Base-by-base conservation (phyloP, 768 basidiomycete species). In the Pleurotus platypus region DNA sequence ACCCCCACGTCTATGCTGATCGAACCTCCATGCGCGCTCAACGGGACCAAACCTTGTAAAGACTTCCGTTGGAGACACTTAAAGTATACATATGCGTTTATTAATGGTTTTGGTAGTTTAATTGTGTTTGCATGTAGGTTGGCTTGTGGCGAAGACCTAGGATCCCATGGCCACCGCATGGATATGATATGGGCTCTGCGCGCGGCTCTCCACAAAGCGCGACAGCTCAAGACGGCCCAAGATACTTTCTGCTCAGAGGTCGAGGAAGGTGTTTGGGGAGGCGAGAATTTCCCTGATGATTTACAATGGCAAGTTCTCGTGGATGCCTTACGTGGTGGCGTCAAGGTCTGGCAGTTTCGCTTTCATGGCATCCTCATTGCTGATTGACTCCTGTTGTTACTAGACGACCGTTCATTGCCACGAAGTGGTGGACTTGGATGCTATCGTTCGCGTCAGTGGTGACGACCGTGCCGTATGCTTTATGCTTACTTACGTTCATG, bases 261-360 rank as follows among this genome's bases (percentile, higher is more conserved):
- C 0, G 80, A 87, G 63, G 70, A 71, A 11, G 76, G 77, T 16
- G 54, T 75, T 11, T 79, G 77, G 78, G 65, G 80, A 61, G 54
- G 66, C 57, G 54, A 76, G 4, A 57, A 67, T 7, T 93, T 90
- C 70, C 93, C 94, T 1, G 86, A 90, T 45, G 80, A 80, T 59
- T 67, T 81, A 42, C 75, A 89, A 63, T 90, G 85, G 85, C 89
- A 93, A 64, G 80, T 84, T 58, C 73, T 94, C 27, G 84, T 92
- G 2, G 91, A 93, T 59, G 90, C 92, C 37, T 76, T 94, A 51
- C 80, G 94, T 40, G 94, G 94, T 6, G 86, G 84, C 55, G 92
- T 94, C 66, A 94, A 92, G 82, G 89, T 85, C 58, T 4, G 60
- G 30, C 13, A 9, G 30, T 35, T 22, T 15, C 15, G 16, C 22